A percentile compares a stretch with the other conserved stretches of the same genome.
These are phyloP conservation scores for Sonneratia caseolaris DNA, from an alignment of 345 rosid genomes.

Conservation along the genomic window DNA sequence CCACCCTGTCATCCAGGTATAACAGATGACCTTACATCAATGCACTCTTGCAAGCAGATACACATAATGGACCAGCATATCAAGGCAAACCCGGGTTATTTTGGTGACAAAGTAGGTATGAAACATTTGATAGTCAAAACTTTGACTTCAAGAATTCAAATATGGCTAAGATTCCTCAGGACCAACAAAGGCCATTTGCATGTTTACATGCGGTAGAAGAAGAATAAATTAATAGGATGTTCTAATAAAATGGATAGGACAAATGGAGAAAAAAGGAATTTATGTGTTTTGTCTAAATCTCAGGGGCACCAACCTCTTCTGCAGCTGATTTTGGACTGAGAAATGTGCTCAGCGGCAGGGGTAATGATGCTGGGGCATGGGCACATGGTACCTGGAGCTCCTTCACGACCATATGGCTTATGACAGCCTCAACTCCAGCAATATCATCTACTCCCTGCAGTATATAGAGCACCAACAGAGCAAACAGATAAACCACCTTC, in stretches of 20 bases:
- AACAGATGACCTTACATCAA: not conserved
- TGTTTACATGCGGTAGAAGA: not conserved
- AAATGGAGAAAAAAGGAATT: not conserved
- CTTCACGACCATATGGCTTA: constrained; percentile 57
- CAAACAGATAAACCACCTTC: not conserved
- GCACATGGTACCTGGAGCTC: constrained; percentile 63
- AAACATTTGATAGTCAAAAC: not conserved
- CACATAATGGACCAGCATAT: not conserved
- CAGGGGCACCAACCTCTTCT: constrained; percentile 45
- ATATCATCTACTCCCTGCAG: constrained; percentile 46
- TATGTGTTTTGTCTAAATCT: not conserved
- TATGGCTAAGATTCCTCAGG: not conserved
- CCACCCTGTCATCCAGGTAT: not conserved
- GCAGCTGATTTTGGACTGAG: constrained; percentile 61
- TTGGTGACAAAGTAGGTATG: not conserved
- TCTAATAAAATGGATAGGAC: not conserved
- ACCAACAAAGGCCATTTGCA: not conserved
- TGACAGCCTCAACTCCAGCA: constrained; percentile 65
- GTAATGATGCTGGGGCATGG: constrained; percentile 52
- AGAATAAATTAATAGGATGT: not conserved
- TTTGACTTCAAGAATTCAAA: not conserved
- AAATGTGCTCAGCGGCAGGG: constrained; percentile 28
- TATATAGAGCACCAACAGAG: not conserved
- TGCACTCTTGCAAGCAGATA: not conserved
- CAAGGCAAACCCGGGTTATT: not conserved